phyloP scores from a whole-genome alignment of 2,329 filamentous ascomycete genomes.

The Fusarium marasasianum region DNA sequence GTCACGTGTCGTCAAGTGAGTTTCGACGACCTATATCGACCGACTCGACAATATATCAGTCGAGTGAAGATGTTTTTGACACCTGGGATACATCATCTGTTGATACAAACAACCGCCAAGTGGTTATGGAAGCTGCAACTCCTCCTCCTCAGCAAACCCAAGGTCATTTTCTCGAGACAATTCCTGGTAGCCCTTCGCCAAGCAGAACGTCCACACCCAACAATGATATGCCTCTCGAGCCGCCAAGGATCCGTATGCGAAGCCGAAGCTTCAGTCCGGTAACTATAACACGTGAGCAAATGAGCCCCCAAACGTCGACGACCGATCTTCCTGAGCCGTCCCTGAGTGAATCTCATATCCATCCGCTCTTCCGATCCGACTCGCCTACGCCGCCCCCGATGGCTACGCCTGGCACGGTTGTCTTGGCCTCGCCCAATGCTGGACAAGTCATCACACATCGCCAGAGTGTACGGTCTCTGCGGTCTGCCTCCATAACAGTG shows the following conservation, averaged over 20 bases:
- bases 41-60: slow-evolving; percentile 54
- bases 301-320: slow-evolving; percentile 41
- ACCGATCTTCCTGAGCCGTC: slow-evolving; percentile 61
- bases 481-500: slow-evolving; percentile 63
- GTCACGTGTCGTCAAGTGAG: slow-evolving; percentile 59
- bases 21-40: slow-evolving; percentile 58
- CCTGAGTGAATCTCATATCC: slow-evolving; percentile 73
- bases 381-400: slow-evolving; percentile 73
- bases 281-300: slow-evolving; percentile 45
- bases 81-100: slow-evolving; percentile 79
- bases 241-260: slow-evolving; percentile 55
- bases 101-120: slow-evolving; percentile 68
- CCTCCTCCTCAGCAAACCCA: slow-evolving; percentile 56
- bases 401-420: slow-evolving; percentile 74
- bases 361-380: slow-evolving; percentile 80
- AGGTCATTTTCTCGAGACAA: slow-evolving; percentile 72
- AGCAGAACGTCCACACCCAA: slow-evolving; percentile 74
- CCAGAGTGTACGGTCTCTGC: slow-evolving; percentile 61
- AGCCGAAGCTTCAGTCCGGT: slow-evolving; percentile 64
- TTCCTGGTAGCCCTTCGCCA: slow-evolving; percentile 71
- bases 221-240: slow-evolving; percentile 65
- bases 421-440: slow-evolving; percentile 74
- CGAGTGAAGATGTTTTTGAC: slow-evolving; percentile 73
- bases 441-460: slow-evolving; percentile 70
- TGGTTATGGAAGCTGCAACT: slow-evolving; percentile 61